Base-by-base conservation (phyloP, 345 rosid species). In the Salix udensis region DNA sequence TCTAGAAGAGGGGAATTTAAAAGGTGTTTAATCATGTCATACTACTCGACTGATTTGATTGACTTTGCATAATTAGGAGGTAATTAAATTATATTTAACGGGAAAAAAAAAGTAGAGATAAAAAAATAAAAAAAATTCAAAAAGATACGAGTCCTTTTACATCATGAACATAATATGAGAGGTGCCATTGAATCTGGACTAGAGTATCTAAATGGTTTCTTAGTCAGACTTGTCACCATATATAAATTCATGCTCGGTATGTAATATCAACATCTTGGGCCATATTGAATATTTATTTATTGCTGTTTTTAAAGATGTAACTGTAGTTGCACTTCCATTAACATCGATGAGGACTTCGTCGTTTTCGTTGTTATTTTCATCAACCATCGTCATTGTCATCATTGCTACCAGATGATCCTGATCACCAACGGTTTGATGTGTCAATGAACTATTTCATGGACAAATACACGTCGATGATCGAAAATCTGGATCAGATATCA, bases 141-240 rank as follows among this genome's bases (percentile, higher is more conserved):
- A 74, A 74, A 62, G 7, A 34, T 13, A 53, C 60, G 44, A 66
- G 83, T 78, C 83, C 4, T 60, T 80, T 39, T 69, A 81, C 50
- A 44, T 23, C 31, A 72, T 76, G 77, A 82, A 84, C 79, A 74
- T 64, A 53, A 78, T n/a, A 36, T 14, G 71, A 68, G 79, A 70
- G 36, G 79, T n/a, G 67, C 80, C 89, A 82, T 77, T 87, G 86
- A 84, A 87, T 82, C 82, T 84, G 18, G 89, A 84, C 89, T 36
- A 50, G 67, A 30, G 19, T 23, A 74, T 42, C 21, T 70, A 7
- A n/a, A 23, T 34, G 4, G 60, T 40, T 52, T 64, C 66, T 70
- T 73, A 37, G 64, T 74, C 84, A 73, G n/a, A 36, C 62, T 21
- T 50, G 2, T 68, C 68, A 65, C 61, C 73, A 52, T 7, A 72